Conservation (phyloP, 768 basidiomycete genomes). For the Coprinopsis marcescibilis region DNA sequence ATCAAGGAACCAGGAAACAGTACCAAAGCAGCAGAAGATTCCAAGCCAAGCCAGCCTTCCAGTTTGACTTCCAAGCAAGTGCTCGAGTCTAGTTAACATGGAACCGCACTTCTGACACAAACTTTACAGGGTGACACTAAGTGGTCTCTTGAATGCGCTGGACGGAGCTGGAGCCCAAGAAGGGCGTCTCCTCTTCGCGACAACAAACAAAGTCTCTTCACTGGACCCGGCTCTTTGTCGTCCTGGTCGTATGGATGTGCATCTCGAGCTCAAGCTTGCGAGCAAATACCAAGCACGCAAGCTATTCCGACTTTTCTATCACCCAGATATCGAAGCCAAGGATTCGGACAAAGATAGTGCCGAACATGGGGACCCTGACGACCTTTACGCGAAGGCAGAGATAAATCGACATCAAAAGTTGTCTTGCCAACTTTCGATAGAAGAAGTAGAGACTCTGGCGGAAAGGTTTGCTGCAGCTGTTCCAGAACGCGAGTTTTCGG, state of each 20-base stretch:
- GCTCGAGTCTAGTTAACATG: too few relatives aligned
- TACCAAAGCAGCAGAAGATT: too few relatives aligned
- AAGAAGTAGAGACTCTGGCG: constrained; percentile 43
- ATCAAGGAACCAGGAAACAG: too few relatives aligned
- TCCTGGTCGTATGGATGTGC: constrained; percentile 77
- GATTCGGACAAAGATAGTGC: constrained; percentile 19
- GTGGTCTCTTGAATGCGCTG: constrained; percentile 51
- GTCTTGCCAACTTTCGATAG: constrained; percentile 31
- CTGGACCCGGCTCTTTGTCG: constrained; percentile 73
- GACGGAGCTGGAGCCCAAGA: constrained; percentile 57
- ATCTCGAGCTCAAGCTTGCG: constrained; percentile 72
- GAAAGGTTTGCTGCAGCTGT: constrained; percentile 48
- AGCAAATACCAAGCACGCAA: constrained; percentile 61
- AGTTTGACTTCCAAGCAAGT: background rate
- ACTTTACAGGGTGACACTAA: constrained; percentile 37
- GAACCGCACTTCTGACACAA: too few relatives aligned
- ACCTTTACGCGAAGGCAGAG: constrained; percentile 6
- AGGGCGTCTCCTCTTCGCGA: constrained; percentile 55
- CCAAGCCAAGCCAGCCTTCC: too few relatives aligned
- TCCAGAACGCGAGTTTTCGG: constrained; percentile 41
- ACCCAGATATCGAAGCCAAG: constrained; percentile 31
- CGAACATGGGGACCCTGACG: constrained; percentile 7
- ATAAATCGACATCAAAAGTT: background rate
- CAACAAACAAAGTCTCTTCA: constrained; percentile 63
- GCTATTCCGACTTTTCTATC: constrained; percentile 65